These are phyloP conservation scores for Pyrus pyrifolia DNA, from an alignment of 306 rosid genomes.

Conservation along the genomic window DNA sequence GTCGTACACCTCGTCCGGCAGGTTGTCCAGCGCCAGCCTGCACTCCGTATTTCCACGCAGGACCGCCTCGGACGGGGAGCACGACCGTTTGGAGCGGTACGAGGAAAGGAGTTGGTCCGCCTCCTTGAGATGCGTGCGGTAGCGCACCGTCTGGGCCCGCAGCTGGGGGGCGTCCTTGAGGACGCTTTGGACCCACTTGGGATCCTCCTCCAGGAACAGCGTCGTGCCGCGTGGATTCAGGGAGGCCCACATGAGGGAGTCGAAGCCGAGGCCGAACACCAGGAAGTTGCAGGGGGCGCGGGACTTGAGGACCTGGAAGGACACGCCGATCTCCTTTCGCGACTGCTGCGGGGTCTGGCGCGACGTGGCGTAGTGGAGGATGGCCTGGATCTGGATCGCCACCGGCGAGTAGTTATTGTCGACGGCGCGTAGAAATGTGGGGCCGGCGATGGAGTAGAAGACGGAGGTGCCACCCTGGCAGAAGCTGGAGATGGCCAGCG, in stretches of 20 bases:
- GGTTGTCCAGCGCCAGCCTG: constrained; percentile 55
- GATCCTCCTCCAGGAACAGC: constrained; percentile 83
- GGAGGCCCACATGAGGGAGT: constrained; percentile 93
- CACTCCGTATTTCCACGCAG: constrained; percentile 54
- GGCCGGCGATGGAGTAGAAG: constrained; percentile 30
- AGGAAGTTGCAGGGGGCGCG: constrained; percentile 61
- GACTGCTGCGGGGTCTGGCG: constrained; percentile 64
- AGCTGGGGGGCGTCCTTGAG: constrained; percentile 56
- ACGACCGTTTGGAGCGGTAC: constrained; percentile 33
- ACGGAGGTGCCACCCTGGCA: constrained; percentile 21
- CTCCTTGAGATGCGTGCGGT: constrained; percentile 62
- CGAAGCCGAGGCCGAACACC: constrained; percentile 83
- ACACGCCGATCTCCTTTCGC: constrained; percentile 48
- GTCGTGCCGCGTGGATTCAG: constrained; percentile 75
- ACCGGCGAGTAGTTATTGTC: constrained; percentile 12
- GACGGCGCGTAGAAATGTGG: not conserved
- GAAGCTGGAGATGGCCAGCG: constrained; percentile 26
- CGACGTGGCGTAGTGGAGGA: constrained; percentile 90
- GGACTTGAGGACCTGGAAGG: constrained; percentile 54
- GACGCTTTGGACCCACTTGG: constrained; percentile 72
- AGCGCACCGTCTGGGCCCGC: constrained; percentile 50
- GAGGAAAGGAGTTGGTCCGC: constrained; percentile 40
- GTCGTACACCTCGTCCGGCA: constrained; percentile 62
- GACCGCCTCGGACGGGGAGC: constrained; percentile 37
- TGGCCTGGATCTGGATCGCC: constrained; percentile 45